phyloP scores from a whole-genome alignment of 768 basidiomycete species.

The Pleurotus cornucopiae region DNA sequence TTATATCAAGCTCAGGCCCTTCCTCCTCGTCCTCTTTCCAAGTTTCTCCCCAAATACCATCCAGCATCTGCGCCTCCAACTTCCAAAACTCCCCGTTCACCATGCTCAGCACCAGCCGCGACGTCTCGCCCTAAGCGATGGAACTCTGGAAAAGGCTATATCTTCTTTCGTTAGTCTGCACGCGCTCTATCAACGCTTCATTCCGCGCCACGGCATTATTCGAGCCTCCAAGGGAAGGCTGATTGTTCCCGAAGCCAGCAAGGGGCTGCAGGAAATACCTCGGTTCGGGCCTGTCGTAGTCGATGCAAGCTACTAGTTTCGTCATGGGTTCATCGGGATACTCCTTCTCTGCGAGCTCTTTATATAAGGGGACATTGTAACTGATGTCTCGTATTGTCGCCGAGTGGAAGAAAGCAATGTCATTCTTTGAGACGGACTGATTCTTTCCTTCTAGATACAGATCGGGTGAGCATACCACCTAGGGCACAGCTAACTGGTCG shows the following conservation, averaged over 20 bases:
- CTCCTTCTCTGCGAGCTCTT: slow-evolving; percentile 18
- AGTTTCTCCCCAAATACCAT: background rate
- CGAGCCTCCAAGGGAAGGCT: slow-evolving; percentile 14
- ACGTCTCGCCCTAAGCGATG: slow-evolving; percentile 24
- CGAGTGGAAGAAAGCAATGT: slow-evolving; percentile 29
- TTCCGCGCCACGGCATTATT: slow-evolving; percentile 29
- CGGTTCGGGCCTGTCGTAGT: slow-evolving; percentile 27
- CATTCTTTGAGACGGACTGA: slow-evolving; percentile 26
- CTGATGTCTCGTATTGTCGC: slow-evolving; percentile 30
- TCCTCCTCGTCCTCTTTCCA: background rate
- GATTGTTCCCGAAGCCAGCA: slow-evolving; percentile 17
- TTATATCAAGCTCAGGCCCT: background rate
- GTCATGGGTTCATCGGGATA: slow-evolving; percentile 19
- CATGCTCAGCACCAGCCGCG: slow-evolving; percentile 26
- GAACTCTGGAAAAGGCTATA: slow-evolving; percentile 28
- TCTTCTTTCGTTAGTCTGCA: slow-evolving; percentile 25
- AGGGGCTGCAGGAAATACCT: slow-evolving; percentile 23
- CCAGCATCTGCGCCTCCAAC: background rate
- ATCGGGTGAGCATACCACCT: background rate
- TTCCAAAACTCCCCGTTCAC: slow-evolving; percentile 28
- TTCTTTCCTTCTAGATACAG: slow-evolving; percentile 23
- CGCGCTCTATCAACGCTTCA: slow-evolving; percentile 31
- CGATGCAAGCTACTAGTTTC: slow-evolving; percentile 27
- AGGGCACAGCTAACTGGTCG: background rate
- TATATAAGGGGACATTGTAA: slow-evolving; percentile 21